Base-by-base conservation (phyloP, 345 rosid species). In the Psidium friedrichsthalianum region DNA sequence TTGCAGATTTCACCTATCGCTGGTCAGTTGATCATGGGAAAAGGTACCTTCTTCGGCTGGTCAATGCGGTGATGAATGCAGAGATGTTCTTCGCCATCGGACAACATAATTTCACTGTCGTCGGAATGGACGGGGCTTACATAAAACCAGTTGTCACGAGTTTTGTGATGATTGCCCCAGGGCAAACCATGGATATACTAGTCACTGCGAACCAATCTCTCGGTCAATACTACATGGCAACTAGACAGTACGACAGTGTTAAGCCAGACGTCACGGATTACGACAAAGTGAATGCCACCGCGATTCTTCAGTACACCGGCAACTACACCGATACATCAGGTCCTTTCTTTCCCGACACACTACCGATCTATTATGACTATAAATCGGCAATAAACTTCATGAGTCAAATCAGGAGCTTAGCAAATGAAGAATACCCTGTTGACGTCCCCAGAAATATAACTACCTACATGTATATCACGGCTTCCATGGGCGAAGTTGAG, bases 401-500 rank as follows among this genome's bases (percentile, higher is more conserved):
- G 61, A 87, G 83, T 47, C 84, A 11, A 4, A 3, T 85, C 58
- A 85, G 84, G 82, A 89, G 90, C 86, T 53, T 88, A 20, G 86
- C 85, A n/a, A 83, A 42, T 14, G 25, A 61, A 53, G 85, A 53
- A 2, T 42, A 86, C 82, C 74, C 85, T 1, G 53, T 47, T 10
- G 74, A 85, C 4, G 88, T 89, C 64, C 90, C 90, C 5, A 86
- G 9, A 52, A 87, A 89, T 58, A 87, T 89, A 7, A 88, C 86
- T 44, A 86, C 86, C 9, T 58, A 52, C 24, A 89, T 89, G 88
- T 89, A 56, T 80, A 76, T 89, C 44, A 82, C 86, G 5, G 87
- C 84, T 10, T 84, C 85, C 16, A 47, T 57, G 58, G 81, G 84
- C 61, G 51, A 59, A 15, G 24, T 51, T 4, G 10, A 84, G 10